Evolutionary conservation across 257 asterid species (phyloP), one percentile per base, ranked within the genome.

Genomic region (Lavandula angustifolia): DNA sequence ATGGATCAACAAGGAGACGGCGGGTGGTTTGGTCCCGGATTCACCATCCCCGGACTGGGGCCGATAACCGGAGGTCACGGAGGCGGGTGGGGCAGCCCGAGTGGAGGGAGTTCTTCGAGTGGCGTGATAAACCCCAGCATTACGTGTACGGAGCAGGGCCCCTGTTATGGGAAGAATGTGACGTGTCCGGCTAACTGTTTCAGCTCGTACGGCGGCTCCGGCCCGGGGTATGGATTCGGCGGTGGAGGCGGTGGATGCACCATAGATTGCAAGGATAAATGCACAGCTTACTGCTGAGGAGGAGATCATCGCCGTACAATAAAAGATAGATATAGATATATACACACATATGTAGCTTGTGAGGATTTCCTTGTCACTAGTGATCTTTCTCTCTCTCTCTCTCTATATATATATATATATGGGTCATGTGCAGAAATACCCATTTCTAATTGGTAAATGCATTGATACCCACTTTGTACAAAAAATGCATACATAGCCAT

Each of bases 181-280:
- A 78, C 33, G 54, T 94, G 97, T 11, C 97, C 99, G 46, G 87
- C 87, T 18, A 90, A 83, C 79, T 94, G 99, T 66, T 94, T 81
- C 87, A 70, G 46, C 67, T 80, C 99, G 0, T 90, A 68, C 77
- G 73, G 83, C 77, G 78, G 83, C 40, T 72, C 92, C 17, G 98
- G 98, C 2, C 86, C 90, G 82, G 96, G 96, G 0, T 90, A 77
- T 57, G 96, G 99, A 0, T 79, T 57, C 37, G 99, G 96, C 10
- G 96, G 97, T 22, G 99, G 96, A 2, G 91, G 95, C 40, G 99
- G 97, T 5, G 95, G 98, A 0, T 86, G 98, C 80, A 82, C 82
- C 75, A 33, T 87, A 4, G 97, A 94, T 50, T 94, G 99, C 84
- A 49, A 78, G 82, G 76, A 85, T 71, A 90, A 79, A 14, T 94